Base-by-base conservation (phyloP, 2,329 filamentous ascomycete genomes). In the Fusarium sp. region DNA sequence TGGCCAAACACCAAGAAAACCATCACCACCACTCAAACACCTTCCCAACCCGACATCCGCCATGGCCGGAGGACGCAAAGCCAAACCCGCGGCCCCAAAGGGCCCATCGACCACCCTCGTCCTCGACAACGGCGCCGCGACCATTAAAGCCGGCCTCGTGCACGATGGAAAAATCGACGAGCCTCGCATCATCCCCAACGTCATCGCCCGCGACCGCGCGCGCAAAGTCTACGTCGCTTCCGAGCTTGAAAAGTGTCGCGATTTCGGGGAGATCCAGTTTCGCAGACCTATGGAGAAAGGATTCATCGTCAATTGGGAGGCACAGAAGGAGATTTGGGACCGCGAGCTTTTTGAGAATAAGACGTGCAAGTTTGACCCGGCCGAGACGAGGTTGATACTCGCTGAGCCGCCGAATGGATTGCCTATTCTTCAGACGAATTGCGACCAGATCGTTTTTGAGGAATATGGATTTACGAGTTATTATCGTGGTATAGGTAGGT, bases 391-490 rank as follows among this genome's bases (percentile, higher is more conserved):
- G 46, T 80, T 99, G 57, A 81, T 99, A 6, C 85, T 98, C 49
- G 89, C 92, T 2, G 96, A 99, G 78, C 91, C 93, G 44, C 91
- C 94, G 6, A 97, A 96, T 78, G 89, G 90, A 6, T 85, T 97
- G 56, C 89, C 91, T 1, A 88, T 89, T 14, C 80, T 99, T 66
- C 94, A 97, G 78, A 88, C 90, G 38, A 96, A 97, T 76, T 94
- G 93, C 71, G 96, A 99, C 75, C 95, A 99, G 81, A 93, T 99
- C 75, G 88, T 98, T 2, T 98, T 99, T 82, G 96, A 99, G 76
- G 94, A 98, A 76, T 99, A 96, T 81, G 93, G 93, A 4, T 99
- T 99, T 78, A 87, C 90, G 12, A 91, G 91, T 69, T 97, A 97
- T 79, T 91, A 91, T 68, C 88, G 96, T 62, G 89, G 88, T 57